phyloP scores from a whole-genome alignment of 192 early-diverging fungal species.

The Coemansia furcata region DNA sequence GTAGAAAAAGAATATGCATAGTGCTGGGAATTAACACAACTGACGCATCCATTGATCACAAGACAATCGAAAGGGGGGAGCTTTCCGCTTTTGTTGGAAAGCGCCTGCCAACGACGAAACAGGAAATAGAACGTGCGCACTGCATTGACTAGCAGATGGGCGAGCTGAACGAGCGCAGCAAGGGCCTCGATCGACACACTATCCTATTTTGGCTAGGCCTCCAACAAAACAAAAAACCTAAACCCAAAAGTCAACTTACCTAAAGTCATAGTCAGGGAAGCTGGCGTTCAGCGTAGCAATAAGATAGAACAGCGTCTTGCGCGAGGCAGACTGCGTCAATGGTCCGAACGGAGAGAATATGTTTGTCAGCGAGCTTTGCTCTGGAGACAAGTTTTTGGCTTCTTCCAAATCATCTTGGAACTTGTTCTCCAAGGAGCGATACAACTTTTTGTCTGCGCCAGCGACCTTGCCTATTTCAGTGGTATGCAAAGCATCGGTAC shows the following conservation, averaged over 20 bases:
- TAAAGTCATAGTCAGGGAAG: constrained; percentile 98
- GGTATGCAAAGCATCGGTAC: neutral
- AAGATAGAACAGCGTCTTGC: constrained; percentile 90
- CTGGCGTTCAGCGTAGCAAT: constrained; percentile 94
- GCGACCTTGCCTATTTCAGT: constrained; percentile 78
- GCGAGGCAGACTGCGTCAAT: constrained; percentile 75
- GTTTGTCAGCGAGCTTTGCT: constrained; percentile 61
- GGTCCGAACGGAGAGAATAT: constrained; percentile 86
- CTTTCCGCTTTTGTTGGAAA: neutral
- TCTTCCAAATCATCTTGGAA: constrained; percentile 67
- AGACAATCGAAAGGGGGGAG: constrained; percentile 1
- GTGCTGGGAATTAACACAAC: neutral
- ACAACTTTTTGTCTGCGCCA: constrained; percentile 90
- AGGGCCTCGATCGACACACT: constrained; percentile 2
- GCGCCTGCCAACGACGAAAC: neutral
- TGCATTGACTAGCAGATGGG: constrained; percentile 5
- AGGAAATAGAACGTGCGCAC: neutral
- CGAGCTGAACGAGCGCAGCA: neutral
- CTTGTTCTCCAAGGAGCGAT: constrained; percentile 81
- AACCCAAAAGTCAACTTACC: constrained; percentile 57
- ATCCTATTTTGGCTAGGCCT: neutral
- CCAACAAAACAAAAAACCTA: constrained; percentile 2
- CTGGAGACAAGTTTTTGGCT: constrained; percentile 63
- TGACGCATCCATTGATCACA: neutral
- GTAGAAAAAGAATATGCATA: neutral